phyloP scores from a whole-genome alignment of 139 green algal genomes.

The Medakamo hakoo region DNA sequence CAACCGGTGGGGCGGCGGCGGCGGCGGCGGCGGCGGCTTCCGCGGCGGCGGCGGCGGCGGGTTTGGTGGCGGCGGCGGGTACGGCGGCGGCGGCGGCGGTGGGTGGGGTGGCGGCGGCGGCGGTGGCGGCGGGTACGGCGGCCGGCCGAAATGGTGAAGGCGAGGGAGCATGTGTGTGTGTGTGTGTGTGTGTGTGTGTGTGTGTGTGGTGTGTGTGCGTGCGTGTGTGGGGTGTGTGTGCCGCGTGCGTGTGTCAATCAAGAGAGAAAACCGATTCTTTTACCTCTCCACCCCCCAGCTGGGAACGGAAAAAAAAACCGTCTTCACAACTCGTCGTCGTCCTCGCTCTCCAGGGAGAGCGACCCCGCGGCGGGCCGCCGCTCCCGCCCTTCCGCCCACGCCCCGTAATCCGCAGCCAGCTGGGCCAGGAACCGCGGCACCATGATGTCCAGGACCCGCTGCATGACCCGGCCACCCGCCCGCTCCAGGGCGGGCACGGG shows the following conservation, averaged over 20 bases:
- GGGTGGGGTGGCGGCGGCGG: neutral
- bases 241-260: too few species aligned
- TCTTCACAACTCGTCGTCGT: too few species aligned
- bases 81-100: slow-evolving; percentile 2
- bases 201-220: neutral
- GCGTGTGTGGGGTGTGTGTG: neutral
- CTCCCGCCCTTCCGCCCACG: slow-evolving; percentile 52
- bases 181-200: neutral
- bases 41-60: slow-evolving; percentile 8
- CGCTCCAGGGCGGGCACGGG: slow-evolving; percentile 17
- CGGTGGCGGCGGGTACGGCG: slow-evolving; percentile 7
- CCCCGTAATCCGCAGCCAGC: slow-evolving; percentile 52
- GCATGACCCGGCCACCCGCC: slow-evolving; percentile 34
- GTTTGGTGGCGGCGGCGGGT: slow-evolving; percentile 1
- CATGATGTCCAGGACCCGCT: slow-evolving; percentile 39
- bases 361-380: too few species aligned
- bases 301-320: too few species aligned
- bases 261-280: slow-evolving; percentile 1
- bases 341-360: too few species aligned
- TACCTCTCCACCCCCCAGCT: too few species aligned
- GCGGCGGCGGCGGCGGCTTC: slow-evolving; percentile 10
- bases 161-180: neutral
- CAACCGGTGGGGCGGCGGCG: slow-evolving; percentile 6
- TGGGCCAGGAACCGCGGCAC: slow-evolving; percentile 69
- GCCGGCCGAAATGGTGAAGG: neutral